A percentile compares a stretch with the other conserved stretches of the same genome.
Conservation (phyloP, 179 eudicot genomes). For the Beta lomatogona region DNA sequence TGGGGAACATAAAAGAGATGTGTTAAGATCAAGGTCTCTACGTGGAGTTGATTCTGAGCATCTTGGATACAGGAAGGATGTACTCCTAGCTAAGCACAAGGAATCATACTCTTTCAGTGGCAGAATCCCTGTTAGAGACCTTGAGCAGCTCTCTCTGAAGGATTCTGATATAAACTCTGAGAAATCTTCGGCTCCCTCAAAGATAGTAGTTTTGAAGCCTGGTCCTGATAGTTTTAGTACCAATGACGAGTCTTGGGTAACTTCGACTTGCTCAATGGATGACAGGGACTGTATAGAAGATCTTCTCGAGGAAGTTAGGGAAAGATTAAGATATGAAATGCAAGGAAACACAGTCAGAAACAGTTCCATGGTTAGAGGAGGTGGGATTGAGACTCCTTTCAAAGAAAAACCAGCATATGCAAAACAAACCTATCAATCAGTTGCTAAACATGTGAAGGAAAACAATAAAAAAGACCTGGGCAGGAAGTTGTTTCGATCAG, state of each 20-base stretch:
- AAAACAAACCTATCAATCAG: conserved; percentile 58
- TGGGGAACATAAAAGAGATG: conserved; percentile 29
- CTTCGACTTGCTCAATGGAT: conserved; percentile 66
- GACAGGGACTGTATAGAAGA: conserved; percentile 83
- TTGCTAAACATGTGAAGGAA: conserved; percentile 58
- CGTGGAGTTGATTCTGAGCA: conserved; percentile 30
- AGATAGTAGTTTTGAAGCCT: conserved; percentile 85
- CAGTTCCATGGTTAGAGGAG: conserved; percentile 64
- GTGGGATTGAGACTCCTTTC: conserved; percentile 85
- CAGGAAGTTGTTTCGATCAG: conserved; percentile 67
- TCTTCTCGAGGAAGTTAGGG: conserved; percentile 96
- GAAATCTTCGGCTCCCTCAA: conserved; percentile 53
- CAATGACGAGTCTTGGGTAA: conserved; percentile 69
- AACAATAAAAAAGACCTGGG: conserved; percentile 48
- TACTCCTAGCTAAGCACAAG: conserved; percentile 35
- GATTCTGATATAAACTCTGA: conserved; percentile 38
- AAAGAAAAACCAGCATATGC: conserved; percentile 62
- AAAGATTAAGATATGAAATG: conserved; percentile 69
- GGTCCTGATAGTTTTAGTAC: conserved; percentile 61
- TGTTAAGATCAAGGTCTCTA: conserved; percentile 31
- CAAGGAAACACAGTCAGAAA: conserved; percentile 50
- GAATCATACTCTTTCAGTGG: conserved; percentile 43
- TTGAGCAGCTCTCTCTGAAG: conserved; percentile 34
- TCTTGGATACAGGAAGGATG: conserved; percentile 31
- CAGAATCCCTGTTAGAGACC: conserved; percentile 38